phyloP scores from a whole-genome alignment of 179 eudicot species.

The Spergularia azorica region DNA sequence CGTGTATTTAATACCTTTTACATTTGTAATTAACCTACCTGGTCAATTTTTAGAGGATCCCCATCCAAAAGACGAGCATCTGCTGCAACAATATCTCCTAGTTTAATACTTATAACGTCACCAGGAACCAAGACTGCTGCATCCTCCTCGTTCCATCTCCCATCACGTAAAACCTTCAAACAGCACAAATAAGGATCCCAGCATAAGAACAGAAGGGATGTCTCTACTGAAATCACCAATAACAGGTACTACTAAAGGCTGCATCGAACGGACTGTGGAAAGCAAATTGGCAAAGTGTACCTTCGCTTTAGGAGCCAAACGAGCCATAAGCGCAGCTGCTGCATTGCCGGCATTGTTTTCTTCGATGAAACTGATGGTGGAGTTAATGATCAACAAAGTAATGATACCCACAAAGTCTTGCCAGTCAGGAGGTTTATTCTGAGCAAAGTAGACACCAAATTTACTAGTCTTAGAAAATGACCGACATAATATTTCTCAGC shows the following conservation, averaged over 20 bases:
- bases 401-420: conserved; percentile 97
- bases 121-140: conserved; percentile 86
- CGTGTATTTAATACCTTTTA: not conserved
- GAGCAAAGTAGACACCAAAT: conserved; percentile 17
- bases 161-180: conserved; percentile 69
- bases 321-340: conserved; percentile 97
- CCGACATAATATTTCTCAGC: not conserved
- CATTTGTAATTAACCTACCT: conserved; percentile 41
- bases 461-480: not conserved
- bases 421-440: conserved; percentile 97
- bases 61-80: conserved; percentile 94
- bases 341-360: conserved; percentile 98
- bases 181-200: not conserved
- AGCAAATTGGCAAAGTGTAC: conserved; percentile 30
- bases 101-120: conserved; percentile 75
- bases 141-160: conserved; percentile 85
- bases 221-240: not conserved
- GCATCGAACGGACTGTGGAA: not conserved
- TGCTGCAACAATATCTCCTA: conserved; percentile 89
- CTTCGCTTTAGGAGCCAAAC: conserved; percentile 95
- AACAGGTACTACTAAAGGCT: not conserved
- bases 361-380: conserved; percentile 89
- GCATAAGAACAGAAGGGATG: not conserved
- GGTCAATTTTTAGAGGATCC: conserved; percentile 90
- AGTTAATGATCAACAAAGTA: conserved; percentile 76